Evolutionary conservation across 805 yeast species (phyloP).

Genomic region (Tetrapisispora phaffii): DNA sequence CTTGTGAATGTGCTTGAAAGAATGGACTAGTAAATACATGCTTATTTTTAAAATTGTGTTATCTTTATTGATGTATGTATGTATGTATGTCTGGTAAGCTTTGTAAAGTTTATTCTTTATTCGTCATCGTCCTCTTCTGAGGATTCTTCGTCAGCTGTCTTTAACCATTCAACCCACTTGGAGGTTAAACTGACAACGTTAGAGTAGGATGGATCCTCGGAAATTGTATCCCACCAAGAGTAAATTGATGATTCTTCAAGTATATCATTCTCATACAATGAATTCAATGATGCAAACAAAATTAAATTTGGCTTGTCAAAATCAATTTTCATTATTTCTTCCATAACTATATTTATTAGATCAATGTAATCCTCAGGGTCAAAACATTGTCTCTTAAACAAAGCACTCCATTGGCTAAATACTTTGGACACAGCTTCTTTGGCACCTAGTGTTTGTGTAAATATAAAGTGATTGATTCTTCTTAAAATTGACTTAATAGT

Average conservation of each 20-base stretch:
- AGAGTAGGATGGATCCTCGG: constrained; percentile 35
- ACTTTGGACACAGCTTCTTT: constrained; percentile 71
- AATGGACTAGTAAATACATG: too few relatives aligned
- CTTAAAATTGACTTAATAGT: constrained; percentile 62
- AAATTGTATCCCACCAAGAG: constrained; percentile 62
- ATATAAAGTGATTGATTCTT: constrained; percentile 62
- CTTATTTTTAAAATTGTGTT: too few relatives aligned
- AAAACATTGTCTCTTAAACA: constrained; percentile 79
- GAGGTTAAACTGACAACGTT: constrained; percentile 47
- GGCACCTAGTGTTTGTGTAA: constrained; percentile 65
- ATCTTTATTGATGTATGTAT: neutral
- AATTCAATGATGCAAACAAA: constrained; percentile 36
- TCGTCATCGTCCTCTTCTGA: constrained; percentile 45
- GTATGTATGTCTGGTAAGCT: neutral
- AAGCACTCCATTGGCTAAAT: constrained; percentile 69
- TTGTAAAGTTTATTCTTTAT: constrained; percentile 9
- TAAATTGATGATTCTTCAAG: constrained; percentile 72
- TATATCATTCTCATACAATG: constrained; percentile 73
- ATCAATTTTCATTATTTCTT: constrained; percentile 15
- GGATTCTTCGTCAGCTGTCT: constrained; percentile 61
- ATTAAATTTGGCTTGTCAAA: constrained; percentile 30
- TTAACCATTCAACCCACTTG: constrained; percentile 81
- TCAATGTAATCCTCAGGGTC: constrained; percentile 71
- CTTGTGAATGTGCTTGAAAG: too few relatives aligned
- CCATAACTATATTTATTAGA: constrained; percentile 42